Base-by-base conservation (phyloP, 306 rosid species). In the Citrullus mucosospermus region DNA sequence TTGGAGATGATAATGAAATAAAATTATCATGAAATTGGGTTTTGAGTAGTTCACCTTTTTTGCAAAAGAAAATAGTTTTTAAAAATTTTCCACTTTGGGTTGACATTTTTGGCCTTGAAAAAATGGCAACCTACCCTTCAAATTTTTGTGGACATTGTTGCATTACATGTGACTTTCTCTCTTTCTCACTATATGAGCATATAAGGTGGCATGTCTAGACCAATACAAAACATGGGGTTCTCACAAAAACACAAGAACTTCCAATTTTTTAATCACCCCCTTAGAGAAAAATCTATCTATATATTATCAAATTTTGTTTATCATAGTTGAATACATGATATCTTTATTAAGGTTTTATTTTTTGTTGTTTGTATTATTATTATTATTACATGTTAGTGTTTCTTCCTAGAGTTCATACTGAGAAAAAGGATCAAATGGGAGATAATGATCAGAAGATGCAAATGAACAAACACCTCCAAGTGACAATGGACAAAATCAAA, bases 401-500 rank as follows among this genome's bases (percentile, higher is more conserved):
- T 20, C n/a, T 66, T 38, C 73, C 73, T 41, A 66, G 50, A 66
- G 15, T 66, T 66, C 30, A 66, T 66, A 30, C 30, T 36, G 51
- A 66, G 28, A 57, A 57, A 18, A 55, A 55, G 14, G 81, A 30
- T 6, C 41, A 91, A 89, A 72, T 78, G 86, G 90, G 83, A 44
- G 57, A 85, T 84, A 53, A 85, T 84, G 85, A 82, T 59, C 41
- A 83, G 67, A 80, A 3, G 48, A 81, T 68, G 67, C 85, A 88
- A 30, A 83, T 84, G 79, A 78, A 54, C 85, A 85, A 84, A 83
- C 59, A 65, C 44, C 67, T 86, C 81, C 77, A 41, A 66, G 76
- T 72, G 58, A 78, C 83, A 67, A 78, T 83, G 34, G 86, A 83
- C 74, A 89, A 87, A 78, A 10, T 85, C 79, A 88, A 53, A 86